Conservation (phyloP, 2,329 filamentous ascomycete species). For the Colletotrichum spaethianum region DNA sequence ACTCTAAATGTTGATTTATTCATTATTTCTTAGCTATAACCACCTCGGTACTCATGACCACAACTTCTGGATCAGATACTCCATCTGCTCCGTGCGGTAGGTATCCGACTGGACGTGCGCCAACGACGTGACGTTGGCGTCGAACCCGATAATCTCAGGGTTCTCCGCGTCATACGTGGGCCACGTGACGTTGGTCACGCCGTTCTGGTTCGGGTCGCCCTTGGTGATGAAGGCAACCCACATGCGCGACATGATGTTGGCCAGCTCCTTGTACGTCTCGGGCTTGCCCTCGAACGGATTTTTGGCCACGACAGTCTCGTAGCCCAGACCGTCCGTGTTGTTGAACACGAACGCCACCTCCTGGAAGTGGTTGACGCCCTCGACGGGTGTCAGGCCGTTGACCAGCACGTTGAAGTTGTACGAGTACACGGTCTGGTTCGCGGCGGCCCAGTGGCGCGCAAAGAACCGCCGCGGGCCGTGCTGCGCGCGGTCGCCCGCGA, state of each 20-base stretch:
- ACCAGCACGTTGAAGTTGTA: slow-evolving; percentile 61
- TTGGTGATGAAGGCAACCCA: slow-evolving; percentile 66
- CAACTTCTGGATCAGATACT: slow-evolving; percentile 51
- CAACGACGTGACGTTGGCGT: slow-evolving; percentile 60
- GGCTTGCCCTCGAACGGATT: slow-evolving; percentile 59
- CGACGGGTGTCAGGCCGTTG: slow-evolving; percentile 38
- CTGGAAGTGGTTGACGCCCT: slow-evolving; percentile 48
- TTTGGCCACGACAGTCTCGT: slow-evolving; percentile 59
- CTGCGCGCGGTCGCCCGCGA: slow-evolving; percentile 68
- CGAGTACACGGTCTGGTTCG: slow-evolving; percentile 67
- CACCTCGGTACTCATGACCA: slow-evolving; percentile 1
- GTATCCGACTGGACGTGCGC: slow-evolving; percentile 61
- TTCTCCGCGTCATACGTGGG: slow-evolving; percentile 57
- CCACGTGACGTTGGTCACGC: slow-evolving; percentile 50
- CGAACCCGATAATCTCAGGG: slow-evolving; percentile 63
- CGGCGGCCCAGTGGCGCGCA: slow-evolving; percentile 65
- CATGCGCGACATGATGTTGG: slow-evolving; percentile 63
- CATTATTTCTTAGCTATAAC: not conserved
- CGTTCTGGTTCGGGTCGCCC: slow-evolving; percentile 58
- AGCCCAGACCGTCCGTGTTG: slow-evolving; percentile 64
- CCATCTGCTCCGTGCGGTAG: slow-evolving; percentile 59
- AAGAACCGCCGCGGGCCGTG: slow-evolving; percentile 68
- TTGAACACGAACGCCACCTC: slow-evolving; percentile 61
- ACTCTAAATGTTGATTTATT: not conserved
- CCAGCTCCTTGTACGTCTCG: slow-evolving; percentile 57